A percentile compares a stretch with the other conserved stretches of the same genome.
These are phyloP conservation scores for Inosperma sp. DNA, from an alignment of 768 basidiomycete genomes.

Conservation along the genomic window DNA sequence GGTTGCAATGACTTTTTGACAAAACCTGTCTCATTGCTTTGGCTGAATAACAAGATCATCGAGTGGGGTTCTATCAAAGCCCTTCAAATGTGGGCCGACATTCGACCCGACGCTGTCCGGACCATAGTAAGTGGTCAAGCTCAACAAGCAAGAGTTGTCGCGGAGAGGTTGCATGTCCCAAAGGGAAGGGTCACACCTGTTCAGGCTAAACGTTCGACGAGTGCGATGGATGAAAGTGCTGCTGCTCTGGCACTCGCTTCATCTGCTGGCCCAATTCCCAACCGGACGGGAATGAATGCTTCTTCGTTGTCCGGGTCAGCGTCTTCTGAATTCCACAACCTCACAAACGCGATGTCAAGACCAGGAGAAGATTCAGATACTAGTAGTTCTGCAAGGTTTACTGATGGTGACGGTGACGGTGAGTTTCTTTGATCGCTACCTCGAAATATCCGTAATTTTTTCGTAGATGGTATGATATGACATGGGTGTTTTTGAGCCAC, in stretches of 20 bases:
- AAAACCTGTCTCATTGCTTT: slow-evolving; percentile 90
- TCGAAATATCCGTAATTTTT: not conserved
- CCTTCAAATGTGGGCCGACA: slow-evolving; percentile 87
- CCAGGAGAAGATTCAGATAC: not conserved
- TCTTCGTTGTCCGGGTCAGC: too few species aligned
- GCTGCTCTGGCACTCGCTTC: slow-evolving; percentile 22
- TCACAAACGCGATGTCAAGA: too few species aligned
- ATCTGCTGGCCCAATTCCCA: slow-evolving; percentile 17
- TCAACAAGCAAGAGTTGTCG: slow-evolving; percentile 40
- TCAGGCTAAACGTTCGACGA: slow-evolving; percentile 22
- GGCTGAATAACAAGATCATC: slow-evolving; percentile 97
- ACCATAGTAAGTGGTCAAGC: slow-evolving; percentile 38
- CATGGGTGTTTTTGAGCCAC: not conserved
- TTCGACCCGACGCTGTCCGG: slow-evolving; percentile 52
- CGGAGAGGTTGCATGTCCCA: slow-evolving; percentile 44
- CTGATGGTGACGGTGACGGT: not conserved
- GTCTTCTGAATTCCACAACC: too few species aligned
- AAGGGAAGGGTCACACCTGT: slow-evolving; percentile 31
- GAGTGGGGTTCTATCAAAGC: slow-evolving; percentile 99
- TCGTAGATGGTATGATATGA: not conserved
- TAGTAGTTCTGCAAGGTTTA: not conserved
- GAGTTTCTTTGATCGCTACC: not conserved
- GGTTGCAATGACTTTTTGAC: slow-evolving; percentile 99
- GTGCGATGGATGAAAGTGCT: slow-evolving; percentile 23
- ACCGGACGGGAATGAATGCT: too few species aligned